Conservation (phyloP, 768 basidiomycete genomes). For the Artomyces pyxidatus region DNA sequence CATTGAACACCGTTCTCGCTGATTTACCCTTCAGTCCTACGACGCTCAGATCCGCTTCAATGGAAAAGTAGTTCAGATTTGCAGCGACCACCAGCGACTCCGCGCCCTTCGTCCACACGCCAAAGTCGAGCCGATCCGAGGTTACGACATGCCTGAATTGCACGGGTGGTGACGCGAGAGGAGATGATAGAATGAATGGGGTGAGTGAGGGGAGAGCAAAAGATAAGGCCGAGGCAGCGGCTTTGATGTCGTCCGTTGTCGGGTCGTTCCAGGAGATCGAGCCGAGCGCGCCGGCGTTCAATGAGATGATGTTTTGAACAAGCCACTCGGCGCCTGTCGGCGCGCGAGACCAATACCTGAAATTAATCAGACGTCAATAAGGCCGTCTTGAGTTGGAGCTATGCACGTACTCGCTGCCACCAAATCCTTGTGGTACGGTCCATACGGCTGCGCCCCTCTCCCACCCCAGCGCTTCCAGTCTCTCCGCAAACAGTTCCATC, state of each 20-base stretch:
- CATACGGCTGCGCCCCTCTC: constrained; percentile 62
- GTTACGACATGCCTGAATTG: constrained; percentile 4
- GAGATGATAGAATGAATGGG: constrained; percentile 4
- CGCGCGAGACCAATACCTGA: constrained; percentile 50
- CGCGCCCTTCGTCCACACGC: constrained; percentile 1
- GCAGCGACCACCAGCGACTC: constrained; percentile 4
- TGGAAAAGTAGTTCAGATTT: constrained; percentile 8
- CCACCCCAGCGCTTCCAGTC: constrained; percentile 59
- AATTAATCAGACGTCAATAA: background rate
- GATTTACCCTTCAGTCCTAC: background rate
- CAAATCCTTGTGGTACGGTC: constrained; percentile 79
- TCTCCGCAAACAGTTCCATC: constrained; percentile 55
- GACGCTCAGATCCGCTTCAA: background rate
- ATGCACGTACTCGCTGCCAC: constrained; percentile 31
- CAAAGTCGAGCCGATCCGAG: constrained; percentile 3
- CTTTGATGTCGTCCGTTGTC: constrained; percentile 30
- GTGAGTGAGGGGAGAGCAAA: constrained; percentile 18
- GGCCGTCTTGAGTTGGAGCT: background rate
- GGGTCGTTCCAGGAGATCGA: constrained; percentile 36
- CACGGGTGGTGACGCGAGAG: constrained; percentile 1
- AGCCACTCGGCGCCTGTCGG: constrained; percentile 69
- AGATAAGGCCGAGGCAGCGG: constrained; percentile 27
- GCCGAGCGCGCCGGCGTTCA: constrained; percentile 62
- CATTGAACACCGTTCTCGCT: background rate
- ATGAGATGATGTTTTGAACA: constrained; percentile 53